Percentiles rank a stretch among this genome's conserved stretches.
These are phyloP conservation scores for Talaromyces pinophilus DNA, from an alignment of 2,329 filamentous ascomycete genomes.

Conservation along the genomic window DNA sequence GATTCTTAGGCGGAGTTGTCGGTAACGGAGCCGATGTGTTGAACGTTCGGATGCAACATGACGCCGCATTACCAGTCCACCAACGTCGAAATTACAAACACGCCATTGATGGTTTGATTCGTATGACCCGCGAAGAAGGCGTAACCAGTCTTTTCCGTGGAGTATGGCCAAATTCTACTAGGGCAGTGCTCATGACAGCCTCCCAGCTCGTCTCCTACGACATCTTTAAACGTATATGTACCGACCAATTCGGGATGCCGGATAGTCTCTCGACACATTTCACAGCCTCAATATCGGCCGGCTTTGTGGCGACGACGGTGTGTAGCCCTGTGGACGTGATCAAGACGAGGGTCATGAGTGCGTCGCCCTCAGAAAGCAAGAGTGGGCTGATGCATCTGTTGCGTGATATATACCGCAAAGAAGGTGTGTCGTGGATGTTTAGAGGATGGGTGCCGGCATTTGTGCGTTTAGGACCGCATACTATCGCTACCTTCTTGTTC, in stretches of 20 bases:
- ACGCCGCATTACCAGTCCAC: constrained; percentile 69
- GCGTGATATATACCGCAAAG: constrained; percentile 55
- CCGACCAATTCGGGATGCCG: constrained; percentile 54
- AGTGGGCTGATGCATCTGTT: constrained; percentile 53
- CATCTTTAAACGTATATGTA: constrained; percentile 60
- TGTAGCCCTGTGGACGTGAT: constrained; percentile 68
- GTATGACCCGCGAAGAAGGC: constrained; percentile 88
- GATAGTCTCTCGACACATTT: constrained; percentile 65
- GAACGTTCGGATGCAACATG: constrained; percentile 98
- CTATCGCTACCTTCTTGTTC: constrained; percentile 66
- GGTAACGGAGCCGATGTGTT: constrained; percentile 95
- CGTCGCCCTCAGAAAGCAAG: constrained; percentile 45
- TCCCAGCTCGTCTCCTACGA: constrained; percentile 66
- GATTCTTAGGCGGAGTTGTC: constrained; percentile 82
- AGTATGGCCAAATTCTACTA: constrained; percentile 63
- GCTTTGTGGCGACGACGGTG: constrained; percentile 67
- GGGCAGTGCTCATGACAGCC: constrained; percentile 67
- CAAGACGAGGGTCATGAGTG: constrained; percentile 67
- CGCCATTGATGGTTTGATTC: constrained; percentile 79
- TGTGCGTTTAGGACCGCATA: constrained; percentile 65
- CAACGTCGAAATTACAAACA: constrained; percentile 86
- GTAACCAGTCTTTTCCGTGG: constrained; percentile 74
- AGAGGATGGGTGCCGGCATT: constrained; percentile 69
- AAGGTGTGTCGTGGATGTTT: constrained; percentile 66
- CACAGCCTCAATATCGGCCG: constrained; percentile 61